phyloP scores from a whole-genome alignment of 345 rosid species.

The Aquilaria sinensis region DNA sequence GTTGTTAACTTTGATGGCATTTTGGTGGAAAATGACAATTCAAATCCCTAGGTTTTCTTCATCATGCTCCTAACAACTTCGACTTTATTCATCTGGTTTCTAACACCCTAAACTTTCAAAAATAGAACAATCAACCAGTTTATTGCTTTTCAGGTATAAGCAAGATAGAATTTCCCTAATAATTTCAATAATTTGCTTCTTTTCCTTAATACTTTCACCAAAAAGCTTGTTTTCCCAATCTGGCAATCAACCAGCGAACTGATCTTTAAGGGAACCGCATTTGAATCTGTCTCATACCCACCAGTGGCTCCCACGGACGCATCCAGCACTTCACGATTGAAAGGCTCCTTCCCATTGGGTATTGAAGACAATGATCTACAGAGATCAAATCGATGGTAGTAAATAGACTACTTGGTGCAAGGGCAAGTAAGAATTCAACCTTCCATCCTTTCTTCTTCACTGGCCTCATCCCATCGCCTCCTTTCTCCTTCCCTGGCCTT shows the following conservation, averaged over 20 bases:
- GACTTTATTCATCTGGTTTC: too few species aligned
- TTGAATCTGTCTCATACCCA: slow-evolving; percentile 51
- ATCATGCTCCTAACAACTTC: too few species aligned
- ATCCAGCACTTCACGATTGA: slow-evolving; percentile 3
- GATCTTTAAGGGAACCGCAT: slow-evolving; percentile 84
- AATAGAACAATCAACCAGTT: neutral
- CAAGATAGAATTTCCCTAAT: neutral
- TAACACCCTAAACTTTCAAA: slow-evolving; percentile 18
- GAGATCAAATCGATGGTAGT: slow-evolving; percentile 47
- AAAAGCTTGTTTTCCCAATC: slow-evolving; percentile 88
- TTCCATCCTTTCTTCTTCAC: too few species aligned
- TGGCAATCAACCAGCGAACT: slow-evolving; percentile 88
- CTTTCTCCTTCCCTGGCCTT: too few species aligned
- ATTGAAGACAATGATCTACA: slow-evolving; percentile 31
- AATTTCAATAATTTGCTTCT: neutral
- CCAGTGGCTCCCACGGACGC: slow-evolving; percentile 17
- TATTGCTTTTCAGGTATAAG: neutral
- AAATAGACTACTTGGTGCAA: slow-evolving; percentile 34
- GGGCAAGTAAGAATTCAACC: slow-evolving; percentile 53
- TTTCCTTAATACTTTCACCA: slow-evolving; percentile 33
- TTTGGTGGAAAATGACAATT: too few species aligned
- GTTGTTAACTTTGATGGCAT: too few species aligned
- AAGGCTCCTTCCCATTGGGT: slow-evolving; percentile 19
- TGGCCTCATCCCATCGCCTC: too few species aligned
- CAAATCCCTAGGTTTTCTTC: too few species aligned